Evolutionary conservation across 805 yeast genomes (phyloP).

Genomic region (Wickerhamiella musiphila): DNA sequence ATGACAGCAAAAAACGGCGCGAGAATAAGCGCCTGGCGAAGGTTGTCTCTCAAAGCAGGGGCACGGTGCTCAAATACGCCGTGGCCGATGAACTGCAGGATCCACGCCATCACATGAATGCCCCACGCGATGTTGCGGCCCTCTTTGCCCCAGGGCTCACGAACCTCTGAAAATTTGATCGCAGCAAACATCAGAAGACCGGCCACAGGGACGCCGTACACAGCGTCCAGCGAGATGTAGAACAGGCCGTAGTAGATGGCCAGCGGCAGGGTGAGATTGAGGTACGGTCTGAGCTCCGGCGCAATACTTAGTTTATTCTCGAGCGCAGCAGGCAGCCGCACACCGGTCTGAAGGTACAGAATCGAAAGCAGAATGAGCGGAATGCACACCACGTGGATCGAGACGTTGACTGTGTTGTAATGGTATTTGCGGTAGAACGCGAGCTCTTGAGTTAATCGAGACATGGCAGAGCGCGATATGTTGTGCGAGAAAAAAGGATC

Average conservation of each 20-base stretch:
- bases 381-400: slow-evolving; percentile 62
- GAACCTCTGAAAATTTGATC: slow-evolving; percentile 15
- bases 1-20: slow-evolving; percentile 83
- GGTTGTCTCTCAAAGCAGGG: slow-evolving; percentile 74
- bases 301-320: slow-evolving; percentile 3
- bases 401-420: slow-evolving; percentile 39
- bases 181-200: slow-evolving; percentile 22
- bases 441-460: slow-evolving; percentile 31
- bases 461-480: not conserved
- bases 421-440: slow-evolving; percentile 36
- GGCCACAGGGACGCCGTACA: slow-evolving; percentile 31
- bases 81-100: slow-evolving; percentile 77
- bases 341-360: slow-evolving; percentile 25
- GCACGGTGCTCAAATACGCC: slow-evolving; percentile 62
- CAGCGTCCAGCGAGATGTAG: slow-evolving; percentile 40
- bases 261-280: slow-evolving; percentile 31
- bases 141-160: slow-evolving; percentile 17
- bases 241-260: slow-evolving; percentile 35
- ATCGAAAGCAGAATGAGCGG: slow-evolving; percentile 55
- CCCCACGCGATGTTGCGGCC: slow-evolving; percentile 20
- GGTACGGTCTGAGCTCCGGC: slow-evolving; percentile 10
- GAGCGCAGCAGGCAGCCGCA: slow-evolving; percentile 13
- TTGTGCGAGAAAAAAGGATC: not conserved
- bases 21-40: slow-evolving; percentile 67
- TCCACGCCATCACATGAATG: slow-evolving; percentile 48